Base-by-base conservation (phyloP, 441 rosid species). In the Erodium chrysanthum region DNA sequence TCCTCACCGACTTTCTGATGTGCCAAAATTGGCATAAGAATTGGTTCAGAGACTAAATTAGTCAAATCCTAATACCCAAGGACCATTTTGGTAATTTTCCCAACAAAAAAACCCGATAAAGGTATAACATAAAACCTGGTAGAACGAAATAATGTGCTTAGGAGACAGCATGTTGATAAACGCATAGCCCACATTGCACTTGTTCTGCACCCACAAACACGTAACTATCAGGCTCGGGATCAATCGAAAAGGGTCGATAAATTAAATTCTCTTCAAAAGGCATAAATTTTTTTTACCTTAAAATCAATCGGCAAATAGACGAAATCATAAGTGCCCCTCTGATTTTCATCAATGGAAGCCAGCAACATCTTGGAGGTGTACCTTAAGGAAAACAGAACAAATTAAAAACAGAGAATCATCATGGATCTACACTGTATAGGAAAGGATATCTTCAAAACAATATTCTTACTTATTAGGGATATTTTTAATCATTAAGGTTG, bases 131-230 rank as follows among this genome's bases (percentile, higher is more conserved):
- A 0, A 42, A 56, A 90, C 96, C 96, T 90, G 78, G 18, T 81
- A 84, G 82, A 90, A 88, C 74, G 90, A 73, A 74, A 90, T 80
- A 50, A 90, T 86, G 82, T 80, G 92, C 17, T 86, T 79, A 11
- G 96, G 94, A 74, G 89, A 86, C 73, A 85, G 80, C 94, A 90
- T 83, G 76, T 90, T 90, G 77, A 88, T 81, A 76, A 90, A 90
- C 66, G 96, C 96, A 20, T 90, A 83, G n/a, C 96, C 95, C 77
- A 86, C 90, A 70, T 90, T 90, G 84, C 96, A 90, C 68, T 88
- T 90, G 81, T 88, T 90, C 95, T 90, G 88, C 82, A 85, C 66
- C 71, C 64, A 70, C 60, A 1, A 70, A 56, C 73, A 52, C 69
- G 46, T 66, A 52, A 10, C 25, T 12, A 66, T 74, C 76, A 52